Evolutionary conservation across 1,284 basidiomycete genomes (phyloP).

Genomic region (Fomitopsis palustris): DNA sequence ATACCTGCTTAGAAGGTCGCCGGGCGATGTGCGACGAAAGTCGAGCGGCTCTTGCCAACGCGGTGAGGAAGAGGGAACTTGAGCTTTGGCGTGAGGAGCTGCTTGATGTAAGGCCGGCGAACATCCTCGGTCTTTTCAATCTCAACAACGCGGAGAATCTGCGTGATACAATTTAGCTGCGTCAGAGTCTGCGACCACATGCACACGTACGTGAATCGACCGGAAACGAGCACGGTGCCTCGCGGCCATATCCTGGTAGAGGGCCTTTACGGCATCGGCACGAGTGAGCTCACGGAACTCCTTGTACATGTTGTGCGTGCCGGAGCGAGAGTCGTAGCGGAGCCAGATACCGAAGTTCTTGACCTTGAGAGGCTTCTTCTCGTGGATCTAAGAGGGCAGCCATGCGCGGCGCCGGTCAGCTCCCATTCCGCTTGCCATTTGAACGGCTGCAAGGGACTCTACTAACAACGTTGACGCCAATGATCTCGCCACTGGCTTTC

Average conservation of each 20-base stretch:
- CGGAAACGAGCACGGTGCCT: slow-evolving; percentile 99
- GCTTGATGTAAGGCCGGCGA: slow-evolving; percentile 96
- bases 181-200: slow-evolving; percentile 2
- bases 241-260: slow-evolving; percentile 99
- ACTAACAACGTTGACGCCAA: slow-evolving; percentile 94
- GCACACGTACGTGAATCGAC: slow-evolving; percentile 84
- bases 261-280: slow-evolving; percentile 91
- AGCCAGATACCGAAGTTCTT: slow-evolving; percentile 99
- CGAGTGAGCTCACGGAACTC: slow-evolving; percentile 97
- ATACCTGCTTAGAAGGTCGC: slow-evolving; percentile 49
- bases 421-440: slow-evolving; percentile 82
- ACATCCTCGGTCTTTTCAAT: slow-evolving; percentile 91
- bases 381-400: slow-evolving; percentile 71
- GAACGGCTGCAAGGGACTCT: slow-evolving; percentile 75
- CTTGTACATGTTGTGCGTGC: slow-evolving; percentile 98
- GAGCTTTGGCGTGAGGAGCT: slow-evolving; percentile 86
- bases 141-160: slow-evolving; percentile 94
- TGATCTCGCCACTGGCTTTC: slow-evolving; percentile 98
- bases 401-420: slow-evolving; percentile 40
- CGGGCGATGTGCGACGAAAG: slow-evolving; percentile 72
- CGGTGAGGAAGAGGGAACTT: slow-evolving; percentile 99
- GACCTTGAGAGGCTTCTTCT: slow-evolving; percentile 96
- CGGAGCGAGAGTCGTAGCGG: slow-evolving; percentile 97
- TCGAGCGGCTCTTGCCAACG: slow-evolving; percentile 65
- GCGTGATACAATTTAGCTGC: not conserved